Base-by-base conservation (phyloP, 305 asterid species). In the Plantago coronopus region DNA sequence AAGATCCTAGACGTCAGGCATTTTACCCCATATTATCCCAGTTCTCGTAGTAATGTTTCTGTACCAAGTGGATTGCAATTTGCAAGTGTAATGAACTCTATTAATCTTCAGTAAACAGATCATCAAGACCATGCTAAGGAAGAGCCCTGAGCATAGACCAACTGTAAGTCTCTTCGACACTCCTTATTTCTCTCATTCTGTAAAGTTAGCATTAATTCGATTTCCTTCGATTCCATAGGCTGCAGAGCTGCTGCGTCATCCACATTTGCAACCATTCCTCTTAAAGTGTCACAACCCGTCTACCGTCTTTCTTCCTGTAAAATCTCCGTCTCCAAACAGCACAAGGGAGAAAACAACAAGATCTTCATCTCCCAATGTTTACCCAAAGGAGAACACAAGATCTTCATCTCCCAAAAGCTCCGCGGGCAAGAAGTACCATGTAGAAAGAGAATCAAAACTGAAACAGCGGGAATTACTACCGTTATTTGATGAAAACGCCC, bases 91-190 rank as follows among this genome's bases (percentile, higher is more conserved):
- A 63, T 38, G 34, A 14, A 48, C 54, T 45, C 45, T 46, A 75
- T 59, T n/a, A 22, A 67, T 71, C 48, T 34, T 57, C 88, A 91
- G 98, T 71, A 91, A 91, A 78, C 97, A 91, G 79, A 86, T 91
- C 54, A 81, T 91, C 48, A 91, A 89, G 75, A 91, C 76, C 86
- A 91, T 91, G 97, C 89, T 91, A 25, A 79, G 97, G 81, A 89
- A 77, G 79, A 76, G 91, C 61, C 95, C 98, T 0, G 96, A 87
- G 57, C 95, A 90, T 60, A 76, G 97, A 79, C 97, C 99, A 45
- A 87, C 95, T 21, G 97, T 93, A 66, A 75, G 81, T 76, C 69
- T 62, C 38, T 51, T 38, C 16, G 13, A 21, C 16, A 5, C 12
- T 0, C 27, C 17, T 31, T 8, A 18, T 16, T 10, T 60, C 12